Base-by-base conservation (phyloP, 1,139 yeast species). In the Blastobotrys indianensis region DNA sequence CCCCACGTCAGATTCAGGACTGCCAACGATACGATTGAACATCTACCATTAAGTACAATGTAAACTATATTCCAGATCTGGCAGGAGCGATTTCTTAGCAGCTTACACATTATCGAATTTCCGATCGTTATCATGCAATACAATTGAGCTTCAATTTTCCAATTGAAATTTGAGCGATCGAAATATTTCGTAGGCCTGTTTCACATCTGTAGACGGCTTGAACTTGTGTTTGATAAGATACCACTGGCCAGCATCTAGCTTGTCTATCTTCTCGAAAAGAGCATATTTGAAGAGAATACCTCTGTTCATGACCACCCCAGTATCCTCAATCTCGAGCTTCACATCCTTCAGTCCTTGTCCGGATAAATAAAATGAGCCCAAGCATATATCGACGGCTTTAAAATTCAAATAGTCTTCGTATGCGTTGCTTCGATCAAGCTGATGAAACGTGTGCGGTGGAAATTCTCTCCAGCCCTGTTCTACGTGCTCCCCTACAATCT, bases 241-340 rank as follows among this genome's bases (percentile, higher is more conserved):
- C 41, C 41, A 37, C 9, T 28, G 35, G 25, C 20, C 35, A 20
- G 35, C 32, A 36, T 36, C 39, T 35, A 31, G 17, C 36, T 35
- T 30, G 23, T 31, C 20, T 35, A 20, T 31, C 13, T 37, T 56
- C 48, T 67, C 70, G 40, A 81, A 68, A 53, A 80, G 85, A 41
- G 81, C 68, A 56, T 74, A 81, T 49, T 74, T 78, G 3, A 82
- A 73, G 29, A 79, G 61, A 48, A 81, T 73, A 1, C 82, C 82
- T 0, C 77, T 69, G 55, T 80, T 80, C 35, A 77, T 59, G 51
- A 73, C 72, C 23, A 75, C 62, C 0, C 84, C 85, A 4, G 74
- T 71, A 53, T 82, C 88, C 54, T 79, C 84, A 73, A 81, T 73
- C 1, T 69, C 63, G 13, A 82, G 58, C 36, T 69, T 69, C 2